Evolutionary conservation across 2,329 filamentous ascomycete genomes (phyloP), one percentile per base, ranked within the genome.

Genomic region (Pseudogymnoascus sp.): DNA sequence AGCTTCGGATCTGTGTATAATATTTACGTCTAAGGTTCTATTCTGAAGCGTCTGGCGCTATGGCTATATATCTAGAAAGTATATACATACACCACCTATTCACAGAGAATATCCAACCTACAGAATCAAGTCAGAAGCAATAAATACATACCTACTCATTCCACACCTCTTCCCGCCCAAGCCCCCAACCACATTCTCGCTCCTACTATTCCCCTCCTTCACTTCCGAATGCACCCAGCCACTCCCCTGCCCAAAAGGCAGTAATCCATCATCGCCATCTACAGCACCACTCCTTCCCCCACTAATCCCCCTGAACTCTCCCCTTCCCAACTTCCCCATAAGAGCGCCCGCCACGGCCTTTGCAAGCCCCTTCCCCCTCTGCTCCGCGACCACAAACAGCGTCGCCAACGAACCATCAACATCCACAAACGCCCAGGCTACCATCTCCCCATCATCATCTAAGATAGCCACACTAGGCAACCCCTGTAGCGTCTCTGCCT

Each of bases 201-300:
- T 73, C 10, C 61, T 70, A 39, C 16, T 23, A 65, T 73, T 73
- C 26, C 70, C 71, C 3, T 64, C 67, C 34, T 70, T 65, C 2
- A 73, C 70, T 67, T 73, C 71, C 1, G 70, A 63, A 68, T 73
- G 70, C 4, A 69, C 65, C 66, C 69, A 73, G 8, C 68, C 71
- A 63, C 68, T 71, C 36, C 64, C 64, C 51, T 61, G 31, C 5
- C 61, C 61, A 57, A 51, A 62, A 12, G 61, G 45, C 23, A 34
- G 18, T 5, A 62, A 23, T 3, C 69, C 72, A 54, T 64, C 63
- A 62, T 66, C 69, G 1, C 69, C 71, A 40, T 26, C 7, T 34
- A 57, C n/a, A 31, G 26, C 7, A 18, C 47, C 47, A 34, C 11
- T 16, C 14, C 12, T 3, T 5, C 7, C 11, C 16, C 51, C 51